Conservation (phyloP, 2,329 filamentous ascomycete species). For the Ophiocordyceps polyrhachis-furcata region DNA sequence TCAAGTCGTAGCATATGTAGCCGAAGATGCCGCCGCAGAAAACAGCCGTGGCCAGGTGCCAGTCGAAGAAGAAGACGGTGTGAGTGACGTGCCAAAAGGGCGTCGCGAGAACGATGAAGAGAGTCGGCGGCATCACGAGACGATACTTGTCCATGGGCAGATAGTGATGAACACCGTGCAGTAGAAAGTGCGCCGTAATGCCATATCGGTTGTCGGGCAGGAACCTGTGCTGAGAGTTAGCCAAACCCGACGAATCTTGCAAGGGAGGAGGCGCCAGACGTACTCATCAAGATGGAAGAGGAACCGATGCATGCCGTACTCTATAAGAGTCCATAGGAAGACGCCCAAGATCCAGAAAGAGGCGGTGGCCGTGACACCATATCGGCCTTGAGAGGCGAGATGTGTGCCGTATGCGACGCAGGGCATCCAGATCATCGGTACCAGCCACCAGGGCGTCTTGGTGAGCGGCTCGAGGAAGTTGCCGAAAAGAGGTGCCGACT, state of each 20-base stretch:
- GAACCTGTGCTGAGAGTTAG: slow-evolving; percentile 33
- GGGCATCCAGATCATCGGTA: slow-evolving; percentile 77
- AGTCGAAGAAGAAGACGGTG: slow-evolving; percentile 62
- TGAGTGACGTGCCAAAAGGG: slow-evolving; percentile 93
- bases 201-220: slow-evolving; percentile 83
- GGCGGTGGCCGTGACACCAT: slow-evolving; percentile 24
- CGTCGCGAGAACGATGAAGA: slow-evolving; percentile 66
- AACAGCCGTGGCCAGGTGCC: slow-evolving; percentile 59
- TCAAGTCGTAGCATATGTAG: slow-evolving; percentile 91
- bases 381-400: slow-evolving; percentile 43
- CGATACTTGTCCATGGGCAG: slow-evolving; percentile 98
- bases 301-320: slow-evolving; percentile 77
- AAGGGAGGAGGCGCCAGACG: slow-evolving; percentile 14
- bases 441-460: slow-evolving; percentile 85
- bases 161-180: slow-evolving; percentile 96
- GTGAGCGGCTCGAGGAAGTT: slow-evolving; percentile 97
- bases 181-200: slow-evolving; percentile 74
- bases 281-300: slow-evolving; percentile 90
- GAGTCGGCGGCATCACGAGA: slow-evolving; percentile 85
- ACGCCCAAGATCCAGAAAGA: slow-evolving; percentile 54
- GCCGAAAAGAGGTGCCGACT: slow-evolving; percentile 83
- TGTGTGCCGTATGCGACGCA: slow-evolving; percentile 53
- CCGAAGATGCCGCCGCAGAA: slow-evolving; percentile 88
- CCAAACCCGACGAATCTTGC: not conserved
- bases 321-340: slow-evolving; percentile 71